Evolutionary conservation across 495 filamentous ascomycete genomes (phyloP).

Genomic region (Neurospora sp.): DNA sequence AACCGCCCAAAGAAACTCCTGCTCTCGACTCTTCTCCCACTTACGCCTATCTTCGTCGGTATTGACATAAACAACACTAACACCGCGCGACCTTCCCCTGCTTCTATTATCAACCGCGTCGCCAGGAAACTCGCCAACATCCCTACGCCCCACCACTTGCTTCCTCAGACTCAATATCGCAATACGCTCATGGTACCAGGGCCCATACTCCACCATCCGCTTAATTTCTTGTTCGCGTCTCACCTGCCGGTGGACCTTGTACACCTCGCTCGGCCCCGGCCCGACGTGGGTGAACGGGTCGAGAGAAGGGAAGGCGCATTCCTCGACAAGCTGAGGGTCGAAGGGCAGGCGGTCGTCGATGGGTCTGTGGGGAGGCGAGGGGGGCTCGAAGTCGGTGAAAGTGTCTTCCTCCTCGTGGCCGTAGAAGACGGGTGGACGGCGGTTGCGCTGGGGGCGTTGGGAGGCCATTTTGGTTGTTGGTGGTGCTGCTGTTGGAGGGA

Average conservation of each 20-base stretch:
- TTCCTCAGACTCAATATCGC: background rate
- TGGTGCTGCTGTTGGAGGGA: constrained; percentile 3
- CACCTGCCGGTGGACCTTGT: background rate
- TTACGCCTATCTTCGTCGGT: background rate
- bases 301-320: constrained; percentile 16
- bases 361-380: background rate
- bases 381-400: background rate
- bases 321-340: constrained; percentile 2
- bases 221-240: background rate
- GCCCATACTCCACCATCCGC: background rate
- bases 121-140: background rate
- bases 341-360: constrained; percentile 4
- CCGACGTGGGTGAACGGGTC: constrained; percentile 6
- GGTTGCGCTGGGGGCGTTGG: background rate
- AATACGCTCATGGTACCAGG: background rate
- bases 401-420: constrained; percentile 8
- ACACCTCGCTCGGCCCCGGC: constrained; percentile 9
- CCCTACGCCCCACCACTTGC: background rate
- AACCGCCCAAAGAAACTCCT: background rate
- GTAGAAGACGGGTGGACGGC: background rate
- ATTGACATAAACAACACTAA: background rate
- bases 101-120: background rate
- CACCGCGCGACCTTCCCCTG: background rate
- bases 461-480: constrained; percentile 3
- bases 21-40: background rate